These are phyloP conservation scores for Coemansia sp. DNA, from an alignment of 192 early-diverging fungal genomes.

Conservation along the genomic window DNA sequence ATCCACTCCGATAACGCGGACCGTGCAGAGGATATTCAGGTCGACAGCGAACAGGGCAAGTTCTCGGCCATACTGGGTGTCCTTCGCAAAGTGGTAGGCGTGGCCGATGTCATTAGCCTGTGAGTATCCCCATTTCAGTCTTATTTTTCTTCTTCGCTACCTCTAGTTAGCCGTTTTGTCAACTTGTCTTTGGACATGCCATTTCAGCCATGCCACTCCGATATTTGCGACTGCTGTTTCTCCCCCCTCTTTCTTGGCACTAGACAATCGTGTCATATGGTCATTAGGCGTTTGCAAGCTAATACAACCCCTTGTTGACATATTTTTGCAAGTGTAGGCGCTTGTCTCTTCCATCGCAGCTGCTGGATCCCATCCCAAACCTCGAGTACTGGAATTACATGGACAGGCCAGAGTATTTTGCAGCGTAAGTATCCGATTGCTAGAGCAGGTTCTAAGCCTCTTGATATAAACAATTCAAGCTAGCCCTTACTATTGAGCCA, in stretches of 20 bases:
- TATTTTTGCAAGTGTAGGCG: slow-evolving; percentile 45
- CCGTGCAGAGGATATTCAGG: slow-evolving; percentile 43
- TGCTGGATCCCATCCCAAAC: slow-evolving; percentile 72
- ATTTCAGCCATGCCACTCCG: too few species aligned
- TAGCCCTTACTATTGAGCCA: neutral
- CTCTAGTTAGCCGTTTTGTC: too few species aligned
- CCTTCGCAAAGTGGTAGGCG: slow-evolving; percentile 68
- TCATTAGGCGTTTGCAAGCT: neutral
- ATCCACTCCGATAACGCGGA: slow-evolving; percentile 12
- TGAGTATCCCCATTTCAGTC: slow-evolving; percentile 20
- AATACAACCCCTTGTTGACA: too few species aligned
- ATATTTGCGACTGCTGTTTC: too few species aligned
- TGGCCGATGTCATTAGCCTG: slow-evolving; percentile 65
- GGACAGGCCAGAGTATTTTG: slow-evolving; percentile 75
- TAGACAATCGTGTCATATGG: neutral
- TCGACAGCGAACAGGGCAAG: slow-evolving; percentile 59
- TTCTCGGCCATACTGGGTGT: slow-evolving; percentile 61
- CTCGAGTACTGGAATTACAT: slow-evolving; percentile 81
- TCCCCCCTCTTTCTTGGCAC: neutral
- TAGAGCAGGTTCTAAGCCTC: neutral
- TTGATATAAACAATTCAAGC: neutral
- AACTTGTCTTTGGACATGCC: too few species aligned
- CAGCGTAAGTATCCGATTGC: slow-evolving; percentile 40
- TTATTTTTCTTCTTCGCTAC: neutral
- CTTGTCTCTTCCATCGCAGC: slow-evolving; percentile 69